phyloP scores from a whole-genome alignment of 148 eudicot genomes.

The Camellia granthamiana region DNA sequence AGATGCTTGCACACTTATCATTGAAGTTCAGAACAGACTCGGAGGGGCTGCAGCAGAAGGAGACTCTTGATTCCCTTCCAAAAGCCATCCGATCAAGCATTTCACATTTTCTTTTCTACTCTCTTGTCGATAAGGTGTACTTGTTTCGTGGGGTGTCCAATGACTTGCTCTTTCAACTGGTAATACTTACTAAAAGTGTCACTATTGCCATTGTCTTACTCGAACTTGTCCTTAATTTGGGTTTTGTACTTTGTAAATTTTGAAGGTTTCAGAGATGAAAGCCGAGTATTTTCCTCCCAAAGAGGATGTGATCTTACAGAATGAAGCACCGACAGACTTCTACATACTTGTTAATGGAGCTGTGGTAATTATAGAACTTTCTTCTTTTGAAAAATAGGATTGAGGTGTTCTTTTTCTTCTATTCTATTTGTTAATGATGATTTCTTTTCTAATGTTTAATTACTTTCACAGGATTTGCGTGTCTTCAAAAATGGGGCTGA shows the following conservation, averaged over 20 bases:
- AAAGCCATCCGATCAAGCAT: constrained; percentile 85
- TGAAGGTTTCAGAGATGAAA: too few relatives aligned
- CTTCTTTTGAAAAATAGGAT: too few relatives aligned
- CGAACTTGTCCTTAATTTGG: too few relatives aligned
- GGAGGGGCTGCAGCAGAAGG: constrained; percentile 85
- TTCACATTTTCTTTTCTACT: constrained; percentile 73
- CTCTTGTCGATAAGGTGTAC: constrained; percentile 69
- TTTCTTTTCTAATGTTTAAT: not conserved
- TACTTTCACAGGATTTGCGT: constrained; percentile 48
- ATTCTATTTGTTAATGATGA: not conserved
- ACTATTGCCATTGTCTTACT: too few relatives aligned
- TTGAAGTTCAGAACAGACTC: constrained; percentile 73
- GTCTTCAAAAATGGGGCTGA: constrained; percentile 41
- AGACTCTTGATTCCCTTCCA: constrained; percentile 75
- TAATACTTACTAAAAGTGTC: constrained; percentile 19
- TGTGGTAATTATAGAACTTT: too few relatives aligned
- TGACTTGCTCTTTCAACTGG: constrained; percentile 92
- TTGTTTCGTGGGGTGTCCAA: constrained; percentile 75
- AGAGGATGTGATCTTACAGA: too few relatives aligned
- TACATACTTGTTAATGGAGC: too few relatives aligned
- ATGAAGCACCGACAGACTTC: too few relatives aligned
- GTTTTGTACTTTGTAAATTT: too few relatives aligned
- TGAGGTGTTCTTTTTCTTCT: not conserved
- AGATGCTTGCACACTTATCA: constrained; percentile 85
- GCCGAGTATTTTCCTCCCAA: too few relatives aligned